phyloP scores from a whole-genome alignment of 2,329 filamentous ascomycete genomes.

The Fusarium decemcellulare region DNA sequence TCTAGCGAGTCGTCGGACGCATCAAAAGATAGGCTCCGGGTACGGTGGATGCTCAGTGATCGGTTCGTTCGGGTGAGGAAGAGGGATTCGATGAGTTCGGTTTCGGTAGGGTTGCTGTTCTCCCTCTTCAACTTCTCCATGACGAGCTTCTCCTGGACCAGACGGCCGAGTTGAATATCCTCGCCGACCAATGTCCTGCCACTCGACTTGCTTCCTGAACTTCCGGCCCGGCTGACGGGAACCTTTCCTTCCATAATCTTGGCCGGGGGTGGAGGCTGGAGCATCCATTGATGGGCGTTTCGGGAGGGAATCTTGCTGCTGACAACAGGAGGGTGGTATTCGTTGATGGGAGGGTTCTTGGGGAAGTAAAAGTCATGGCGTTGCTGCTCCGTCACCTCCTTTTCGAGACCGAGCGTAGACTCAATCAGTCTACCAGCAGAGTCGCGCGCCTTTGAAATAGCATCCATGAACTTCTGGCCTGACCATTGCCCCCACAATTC shows the following conservation, averaged over 20 bases:
- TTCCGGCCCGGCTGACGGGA: slow-evolving; percentile 74
- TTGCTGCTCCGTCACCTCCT: slow-evolving; percentile 65
- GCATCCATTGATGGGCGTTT: slow-evolving; percentile 88
- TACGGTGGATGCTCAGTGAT: slow-evolving; percentile 51
- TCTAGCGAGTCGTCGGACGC: slow-evolving; percentile 53
- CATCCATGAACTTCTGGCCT: slow-evolving; percentile 70
- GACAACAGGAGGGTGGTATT: slow-evolving; percentile 88
- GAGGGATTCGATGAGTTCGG: slow-evolving; percentile 60
- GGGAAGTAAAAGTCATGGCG: slow-evolving; percentile 73
- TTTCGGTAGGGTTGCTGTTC: slow-evolving; percentile 57
- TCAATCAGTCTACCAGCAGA: slow-evolving; percentile 69
- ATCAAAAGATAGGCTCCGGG: slow-evolving; percentile 57
- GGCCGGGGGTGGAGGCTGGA: slow-evolving; percentile 90
- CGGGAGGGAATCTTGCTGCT: slow-evolving; percentile 79
- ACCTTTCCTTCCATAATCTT: slow-evolving; percentile 93
- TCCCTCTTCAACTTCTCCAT: slow-evolving; percentile 62
- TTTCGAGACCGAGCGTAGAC: slow-evolving; percentile 66
- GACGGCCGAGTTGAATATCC: slow-evolving; percentile 58
- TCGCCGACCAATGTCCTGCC: slow-evolving; percentile 59
- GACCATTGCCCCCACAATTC: slow-evolving; percentile 82
- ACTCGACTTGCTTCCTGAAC: slow-evolving; percentile 67
- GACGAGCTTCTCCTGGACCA: slow-evolving; percentile 61
- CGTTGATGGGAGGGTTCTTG: slow-evolving; percentile 83
- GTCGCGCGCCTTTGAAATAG: slow-evolving; percentile 70
- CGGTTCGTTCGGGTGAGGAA: slow-evolving; percentile 52